Base-by-base conservation (phyloP, 805 yeast species). In the Komagataella pastoris region DNA sequence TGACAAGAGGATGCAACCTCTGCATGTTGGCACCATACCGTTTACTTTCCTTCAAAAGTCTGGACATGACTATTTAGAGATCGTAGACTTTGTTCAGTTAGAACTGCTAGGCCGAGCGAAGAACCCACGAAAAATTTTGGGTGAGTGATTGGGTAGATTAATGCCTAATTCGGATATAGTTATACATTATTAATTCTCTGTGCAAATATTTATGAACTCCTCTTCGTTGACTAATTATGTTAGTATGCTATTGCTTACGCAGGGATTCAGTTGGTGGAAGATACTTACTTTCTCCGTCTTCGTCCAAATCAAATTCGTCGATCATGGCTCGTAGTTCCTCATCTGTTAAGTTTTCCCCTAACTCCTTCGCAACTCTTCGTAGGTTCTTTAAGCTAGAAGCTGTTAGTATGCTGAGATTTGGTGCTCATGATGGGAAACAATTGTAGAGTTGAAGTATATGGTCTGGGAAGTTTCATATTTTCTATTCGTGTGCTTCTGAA, bases 281-380 rank as follows among this genome's bases (percentile, higher is more conserved):
- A 61, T 70, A 75, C 76, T 59, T 66, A 68, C 76, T 90, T 57
- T 87, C 96, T 50, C 98, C 98, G 65, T 93, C 98, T 52, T 88
- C 95, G 64, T 93, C 97, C 50, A 90, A 69, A 68, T 93, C 99
- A 63, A 93, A 93, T 65, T 91, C 98, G 55, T 90, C 96, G 57
- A 93, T 93, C 99, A 93, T 93, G 3, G 97, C 97, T 57, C 86
- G 76, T 50, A 93, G 72, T 62, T 93, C 99, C 54, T 88, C 96
- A 58, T 93, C 99, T 5, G 88, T 82, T 53, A 93, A 70, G 58
- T 84, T 86, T 65, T 93, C 99, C 2, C 97, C 97, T 53, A 93
- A 69, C 57, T 91, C 97, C 58, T 86, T 85, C 8, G 97, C 93
- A 1, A 91, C 96, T 54, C 93, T 76, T 65, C 95, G 79, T 54